Conservation (phyloP, 1,284 basidiomycete genomes). For the Microbotryomycetes sp. region DNA sequence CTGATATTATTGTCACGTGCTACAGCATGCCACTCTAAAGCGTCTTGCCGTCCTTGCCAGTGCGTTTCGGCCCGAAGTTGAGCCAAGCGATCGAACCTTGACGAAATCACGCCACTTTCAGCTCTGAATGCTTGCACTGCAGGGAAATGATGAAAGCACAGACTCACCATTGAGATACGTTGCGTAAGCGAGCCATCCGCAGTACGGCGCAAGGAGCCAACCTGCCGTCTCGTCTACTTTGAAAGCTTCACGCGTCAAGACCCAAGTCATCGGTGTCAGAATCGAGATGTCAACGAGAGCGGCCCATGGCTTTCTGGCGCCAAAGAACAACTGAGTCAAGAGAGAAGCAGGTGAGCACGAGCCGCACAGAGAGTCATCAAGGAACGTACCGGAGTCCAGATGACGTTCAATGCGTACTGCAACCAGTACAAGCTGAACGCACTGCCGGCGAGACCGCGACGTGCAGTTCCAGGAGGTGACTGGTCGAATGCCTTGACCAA, state of each 20-base stretch:
- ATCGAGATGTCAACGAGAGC: constrained; percentile 57
- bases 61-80: not conserved
- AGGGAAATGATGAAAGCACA: not conserved
- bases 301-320: constrained; percentile 44
- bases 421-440: constrained; percentile 62
- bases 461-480: constrained; percentile 43
- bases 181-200: constrained; percentile 55
- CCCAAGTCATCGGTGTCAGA: constrained; percentile 55
- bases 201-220: constrained; percentile 29
- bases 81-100: not conserved
- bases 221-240: constrained; percentile 23
- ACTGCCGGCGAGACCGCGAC: constrained; percentile 42
- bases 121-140: not conserved
- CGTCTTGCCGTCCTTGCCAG: no score
- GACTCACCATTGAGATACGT: constrained; percentile 57
- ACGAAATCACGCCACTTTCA: not conserved
- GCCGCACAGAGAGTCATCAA: no score
- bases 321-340: constrained; percentile 21
- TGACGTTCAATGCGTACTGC: constrained; percentile 59
- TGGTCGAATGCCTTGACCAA: constrained; percentile 53
- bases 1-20: no score
- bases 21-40: no score
- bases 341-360: no score
- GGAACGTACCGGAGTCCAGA: constrained; percentile 56
- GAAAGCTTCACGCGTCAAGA: constrained; percentile 47